Percentiles rank a stretch among this genome's conserved stretches.
Evolutionary conservation across 768 basidiomycete species (phyloP).

Genomic region (Lentinula boryana): DNA sequence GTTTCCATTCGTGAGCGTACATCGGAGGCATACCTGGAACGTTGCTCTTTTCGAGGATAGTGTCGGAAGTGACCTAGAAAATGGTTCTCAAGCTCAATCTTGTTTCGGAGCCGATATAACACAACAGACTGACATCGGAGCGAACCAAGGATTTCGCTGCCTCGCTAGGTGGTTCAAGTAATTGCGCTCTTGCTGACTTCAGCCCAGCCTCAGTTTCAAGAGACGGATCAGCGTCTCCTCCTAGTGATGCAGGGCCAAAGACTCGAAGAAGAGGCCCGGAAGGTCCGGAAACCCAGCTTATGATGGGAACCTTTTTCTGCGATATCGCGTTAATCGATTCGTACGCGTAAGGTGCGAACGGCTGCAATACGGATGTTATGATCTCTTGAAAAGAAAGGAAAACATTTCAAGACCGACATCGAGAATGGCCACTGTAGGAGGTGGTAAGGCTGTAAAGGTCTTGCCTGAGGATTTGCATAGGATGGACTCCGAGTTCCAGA

Average conservation of each 20-base stretch:
- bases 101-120: no score
- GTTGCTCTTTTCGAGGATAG: not conserved
- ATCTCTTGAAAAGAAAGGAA: not conserved
- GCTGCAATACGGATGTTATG: not conserved
- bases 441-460: not conserved
- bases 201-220: not conserved
- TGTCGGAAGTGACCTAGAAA: not conserved
- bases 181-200: not conserved
- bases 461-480: not conserved
- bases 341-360: not conserved
- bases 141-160: not conserved
- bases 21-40: constrained; percentile 1
- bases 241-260: not conserved
- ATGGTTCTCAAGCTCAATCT: no score
- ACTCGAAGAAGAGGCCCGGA: not conserved
- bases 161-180: not conserved
- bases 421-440: not conserved
- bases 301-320: not conserved
- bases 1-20: not conserved
- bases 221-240: not conserved
- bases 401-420: not conserved
- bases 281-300: not conserved
- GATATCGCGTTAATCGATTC: not conserved
- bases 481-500: not conserved
- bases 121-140: not conserved